Base-by-base conservation (phyloP, 805 yeast genomes). In the Saturnispora kantuleensis region DNA sequence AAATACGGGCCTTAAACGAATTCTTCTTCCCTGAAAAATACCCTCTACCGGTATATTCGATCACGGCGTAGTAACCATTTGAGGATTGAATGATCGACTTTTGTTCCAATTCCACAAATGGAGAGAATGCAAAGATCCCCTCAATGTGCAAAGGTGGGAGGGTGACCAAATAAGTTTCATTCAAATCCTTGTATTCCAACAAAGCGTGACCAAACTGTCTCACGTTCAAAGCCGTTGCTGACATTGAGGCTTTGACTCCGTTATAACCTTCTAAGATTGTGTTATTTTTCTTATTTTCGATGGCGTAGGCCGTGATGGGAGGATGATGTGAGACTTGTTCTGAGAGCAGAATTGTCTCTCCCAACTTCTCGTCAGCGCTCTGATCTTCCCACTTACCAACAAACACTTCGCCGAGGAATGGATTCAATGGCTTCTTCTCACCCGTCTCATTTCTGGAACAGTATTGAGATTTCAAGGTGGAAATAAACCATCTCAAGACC, bases 241-340 rank as follows among this genome's bases (percentile, higher is more conserved):
- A 72, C 66, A 93, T 81, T 17, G 85, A 77, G 21, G 97, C 89
- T 63, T 77, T 84, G 57, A 90, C 77, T 34, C 90, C 90, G 58
- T 85, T 89, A 67, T 86, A 90, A 44, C 98, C 98, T 63, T 89
- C 84, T 50, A 88, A 69, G 35, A 69, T 65, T 21, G 82, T 81
- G 31, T 80, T 73, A 61, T 81, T 73, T 56, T 77, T 76, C 50
- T 79, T 84, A 60, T 88, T 88, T 57, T 76, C 67, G 45, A 93
- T 75, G 36, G 88, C 76, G 60, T 88, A 93, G 6, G 93, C 97
- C n/a, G 97, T 89, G 31, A 84, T 81, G 21, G 98, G 97, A 13
- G 98, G 98, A 63, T 93, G 98, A 66, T 93, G 98, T 50, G 89
- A 80, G 11, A 93, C 97, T 66, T 93, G 98, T 65, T 93, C 98